Conservation (phyloP, 139 green algal species). For the Diplosphaera chodatii region DNA sequence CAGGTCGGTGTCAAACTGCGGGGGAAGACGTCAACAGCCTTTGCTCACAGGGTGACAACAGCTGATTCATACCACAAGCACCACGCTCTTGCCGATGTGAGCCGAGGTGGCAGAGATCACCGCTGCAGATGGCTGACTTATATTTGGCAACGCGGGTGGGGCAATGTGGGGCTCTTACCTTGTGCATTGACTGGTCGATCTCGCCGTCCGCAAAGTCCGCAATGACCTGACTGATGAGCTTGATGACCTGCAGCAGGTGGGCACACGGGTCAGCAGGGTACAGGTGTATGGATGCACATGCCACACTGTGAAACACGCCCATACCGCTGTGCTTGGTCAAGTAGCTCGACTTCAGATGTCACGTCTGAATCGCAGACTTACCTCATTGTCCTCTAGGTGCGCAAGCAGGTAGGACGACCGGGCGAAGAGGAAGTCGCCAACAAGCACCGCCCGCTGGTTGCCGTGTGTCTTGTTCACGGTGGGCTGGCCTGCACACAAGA, state of each 20-base stretch:
- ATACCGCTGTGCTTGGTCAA: slow-evolving; percentile 2
- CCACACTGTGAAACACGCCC: too few relatives aligned
- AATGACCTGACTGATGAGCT: slow-evolving; percentile 96
- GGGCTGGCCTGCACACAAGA: slow-evolving; percentile 55
- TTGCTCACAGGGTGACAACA: too few relatives aligned
- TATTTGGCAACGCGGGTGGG: too few relatives aligned
- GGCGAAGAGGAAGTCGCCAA: slow-evolving; percentile 97
- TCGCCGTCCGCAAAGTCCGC: slow-evolving; percentile 98
- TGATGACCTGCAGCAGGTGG: slow-evolving; percentile 92
- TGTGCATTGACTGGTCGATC: slow-evolving; percentile 77
- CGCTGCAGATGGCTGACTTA: too few relatives aligned
- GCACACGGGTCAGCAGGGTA: too few relatives aligned
- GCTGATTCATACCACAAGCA: too few relatives aligned
- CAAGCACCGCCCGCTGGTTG: slow-evolving; percentile 90
- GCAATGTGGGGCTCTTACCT: too few relatives aligned
- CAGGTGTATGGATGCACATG: too few relatives aligned
- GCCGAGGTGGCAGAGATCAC: too few relatives aligned
- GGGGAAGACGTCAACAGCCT: not conserved
- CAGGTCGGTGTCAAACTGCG: slow-evolving; percentile 83
- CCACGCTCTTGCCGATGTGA: too few relatives aligned
- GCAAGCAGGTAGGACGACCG: slow-evolving; percentile 97
- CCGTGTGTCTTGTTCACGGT: slow-evolving; percentile 95
- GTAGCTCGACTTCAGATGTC: too few relatives aligned
- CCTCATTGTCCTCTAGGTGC: slow-evolving; percentile 97
- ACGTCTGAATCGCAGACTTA: slow-evolving; percentile 32